A percentile compares a stretch with the other conserved stretches of the same genome.
phyloP scores from a whole-genome alignment of 257 asterid genomes.

The Datura wrightii region DNA sequence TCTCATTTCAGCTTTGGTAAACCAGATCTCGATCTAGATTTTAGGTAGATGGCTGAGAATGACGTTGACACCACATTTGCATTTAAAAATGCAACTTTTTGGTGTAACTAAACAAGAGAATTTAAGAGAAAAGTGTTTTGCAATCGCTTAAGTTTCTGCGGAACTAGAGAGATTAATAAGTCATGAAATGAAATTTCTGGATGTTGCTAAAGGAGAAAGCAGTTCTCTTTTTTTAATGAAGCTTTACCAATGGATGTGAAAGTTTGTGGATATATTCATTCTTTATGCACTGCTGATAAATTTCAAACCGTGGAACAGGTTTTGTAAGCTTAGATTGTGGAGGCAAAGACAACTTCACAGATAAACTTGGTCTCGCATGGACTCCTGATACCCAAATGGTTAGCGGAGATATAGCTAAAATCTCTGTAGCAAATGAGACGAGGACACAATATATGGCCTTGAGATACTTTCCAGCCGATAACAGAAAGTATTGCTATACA shows the following conservation, averaged over 20 bases:
- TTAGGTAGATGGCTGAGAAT: not conserved
- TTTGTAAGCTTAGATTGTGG: constrained; percentile 94
- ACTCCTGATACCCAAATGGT: constrained; percentile 64
- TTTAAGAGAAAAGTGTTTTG: constrained; percentile 10
- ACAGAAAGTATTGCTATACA: constrained; percentile 82
- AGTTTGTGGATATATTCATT: constrained; percentile 14
- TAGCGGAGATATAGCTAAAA: constrained; percentile 59
- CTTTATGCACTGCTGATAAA: constrained; percentile 16
- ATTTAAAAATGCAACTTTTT: not conserved
- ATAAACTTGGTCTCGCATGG: constrained; percentile 81
- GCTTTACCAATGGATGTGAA: not conserved
- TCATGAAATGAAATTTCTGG: not conserved
- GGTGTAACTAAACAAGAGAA: not conserved
- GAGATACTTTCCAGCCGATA: constrained; percentile 87
- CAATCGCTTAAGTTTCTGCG: not conserved
- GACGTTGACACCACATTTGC: not conserved
- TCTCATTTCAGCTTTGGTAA: not conserved
- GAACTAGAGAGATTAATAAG: not conserved
- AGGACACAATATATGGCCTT: constrained; percentile 71
- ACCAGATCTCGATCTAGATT: not conserved
- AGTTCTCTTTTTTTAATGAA: not conserved
- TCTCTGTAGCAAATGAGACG: constrained; percentile 67
- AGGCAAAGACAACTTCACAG: constrained; percentile 71
- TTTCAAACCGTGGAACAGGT: constrained; percentile 57
- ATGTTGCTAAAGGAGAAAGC: not conserved